These are phyloP conservation scores for Tetraselmis striata DNA, from an alignment of 139 green algal species.

Conservation along the genomic window DNA sequence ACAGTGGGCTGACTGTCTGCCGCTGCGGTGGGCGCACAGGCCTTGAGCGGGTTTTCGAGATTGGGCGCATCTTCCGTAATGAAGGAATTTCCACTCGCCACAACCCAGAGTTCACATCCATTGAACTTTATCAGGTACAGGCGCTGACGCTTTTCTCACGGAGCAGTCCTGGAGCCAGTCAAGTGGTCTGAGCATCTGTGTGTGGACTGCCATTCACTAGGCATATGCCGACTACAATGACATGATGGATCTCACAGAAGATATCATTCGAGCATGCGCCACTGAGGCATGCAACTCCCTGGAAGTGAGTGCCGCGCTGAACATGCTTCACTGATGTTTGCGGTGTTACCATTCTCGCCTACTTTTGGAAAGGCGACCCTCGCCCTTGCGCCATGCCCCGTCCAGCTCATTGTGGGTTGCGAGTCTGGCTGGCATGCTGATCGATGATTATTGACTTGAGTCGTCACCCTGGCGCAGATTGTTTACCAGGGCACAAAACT, in stretches of 20 bases:
- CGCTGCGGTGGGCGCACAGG: constrained; percentile 58
- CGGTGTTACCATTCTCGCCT: no score
- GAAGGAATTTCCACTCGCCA: constrained; percentile 89
- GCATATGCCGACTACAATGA: constrained; percentile 94
- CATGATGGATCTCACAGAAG: constrained; percentile 96
- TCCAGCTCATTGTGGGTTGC: no score
- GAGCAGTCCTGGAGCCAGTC: no score
- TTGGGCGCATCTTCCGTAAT: constrained; percentile 96
- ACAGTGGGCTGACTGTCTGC: neutral
- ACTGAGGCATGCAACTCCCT: constrained; percentile 18
- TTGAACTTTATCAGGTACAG: constrained; percentile 84
- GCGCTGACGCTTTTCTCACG: no score
- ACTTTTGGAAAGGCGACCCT: no score
- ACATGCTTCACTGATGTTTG: no score
- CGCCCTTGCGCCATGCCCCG: no score
- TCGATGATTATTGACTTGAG: no score
- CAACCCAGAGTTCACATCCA: constrained; percentile 97
- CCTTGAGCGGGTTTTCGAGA: constrained; percentile 96
- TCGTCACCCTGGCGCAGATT: constrained; percentile 23
- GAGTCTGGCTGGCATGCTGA: no score
- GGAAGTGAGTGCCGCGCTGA: constrained; percentile 6
- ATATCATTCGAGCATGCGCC: constrained; percentile 61
- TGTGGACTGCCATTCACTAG: no score
- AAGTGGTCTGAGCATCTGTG: no score
- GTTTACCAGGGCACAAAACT: constrained; percentile 74